These are phyloP conservation scores for Aspergillus intermedius DNA, from an alignment of 2,329 filamentous ascomycete genomes.

Conservation along the genomic window DNA sequence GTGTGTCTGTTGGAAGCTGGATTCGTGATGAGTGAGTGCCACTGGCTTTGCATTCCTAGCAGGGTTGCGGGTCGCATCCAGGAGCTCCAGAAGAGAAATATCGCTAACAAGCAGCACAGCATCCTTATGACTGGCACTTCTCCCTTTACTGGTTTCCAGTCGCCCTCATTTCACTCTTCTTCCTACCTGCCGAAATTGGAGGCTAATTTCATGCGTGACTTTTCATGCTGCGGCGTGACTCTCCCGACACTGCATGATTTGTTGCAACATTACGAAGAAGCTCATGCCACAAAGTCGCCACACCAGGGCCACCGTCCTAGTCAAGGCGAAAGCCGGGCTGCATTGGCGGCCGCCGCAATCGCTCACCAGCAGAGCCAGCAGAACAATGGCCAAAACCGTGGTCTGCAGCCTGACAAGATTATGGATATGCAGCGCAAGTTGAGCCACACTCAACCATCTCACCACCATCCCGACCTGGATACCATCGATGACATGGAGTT, in stretches of 20 bases:
- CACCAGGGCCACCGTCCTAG: conserved; percentile 44
- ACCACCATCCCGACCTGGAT: conserved; percentile 60
- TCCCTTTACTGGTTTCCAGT: conserved; percentile 73
- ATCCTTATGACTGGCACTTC: conserved; percentile 95
- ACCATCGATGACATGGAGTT: conserved; percentile 93
- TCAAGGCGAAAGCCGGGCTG: conserved; percentile 47
- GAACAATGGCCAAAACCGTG: conserved; percentile 29
- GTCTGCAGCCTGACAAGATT: conserved; percentile 28
- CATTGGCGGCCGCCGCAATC: conserved; percentile 40
- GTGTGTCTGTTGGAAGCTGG: conserved; percentile 91
- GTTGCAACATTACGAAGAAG: conserved; percentile 92
- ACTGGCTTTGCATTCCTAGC: neutral
- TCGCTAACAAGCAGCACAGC: conserved; percentile 45
- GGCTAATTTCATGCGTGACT: conserved; percentile 96
- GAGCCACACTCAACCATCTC: conserved; percentile 25
- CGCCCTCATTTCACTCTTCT: conserved; percentile 93
- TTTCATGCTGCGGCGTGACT: conserved; percentile 86
- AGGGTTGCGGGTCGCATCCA: conserved; percentile 12
- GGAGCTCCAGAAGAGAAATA: neutral
- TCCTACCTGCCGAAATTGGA: conserved; percentile 95
- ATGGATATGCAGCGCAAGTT: conserved; percentile 33
- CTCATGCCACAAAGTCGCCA: conserved; percentile 67
- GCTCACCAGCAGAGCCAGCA: conserved; percentile 47
- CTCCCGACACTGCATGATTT: conserved; percentile 90
- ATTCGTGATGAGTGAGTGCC: conserved; percentile 90